phyloP scores from a whole-genome alignment of 176 grass and related monocot species.

The Phoenix dactylifera region DNA sequence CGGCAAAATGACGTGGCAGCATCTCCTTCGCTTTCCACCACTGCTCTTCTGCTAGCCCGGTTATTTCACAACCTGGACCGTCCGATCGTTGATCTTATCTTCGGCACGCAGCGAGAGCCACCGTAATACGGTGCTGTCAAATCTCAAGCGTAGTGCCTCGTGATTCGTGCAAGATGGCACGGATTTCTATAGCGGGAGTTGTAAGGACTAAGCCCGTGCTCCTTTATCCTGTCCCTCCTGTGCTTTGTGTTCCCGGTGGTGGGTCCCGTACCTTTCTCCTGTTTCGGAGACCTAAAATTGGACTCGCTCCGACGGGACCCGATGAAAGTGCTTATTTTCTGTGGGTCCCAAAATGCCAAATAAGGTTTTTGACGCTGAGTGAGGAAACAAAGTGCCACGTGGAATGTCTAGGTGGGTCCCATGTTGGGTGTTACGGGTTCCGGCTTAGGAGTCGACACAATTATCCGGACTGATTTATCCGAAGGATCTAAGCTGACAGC shows the following conservation, averaged over 20 bases:
- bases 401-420: background rate
- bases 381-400: background rate
- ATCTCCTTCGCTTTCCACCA: no score
- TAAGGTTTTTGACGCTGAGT: no score
- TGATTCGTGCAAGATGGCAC: no score
- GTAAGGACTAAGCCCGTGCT: background rate
- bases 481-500: slow-evolving; percentile 1
- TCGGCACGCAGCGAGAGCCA: no score
- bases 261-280: background rate
- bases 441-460: background rate
- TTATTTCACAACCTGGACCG: no score
- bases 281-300: background rate
- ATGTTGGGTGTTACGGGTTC: background rate
- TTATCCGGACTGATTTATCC: background rate
- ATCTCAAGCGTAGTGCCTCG: background rate
- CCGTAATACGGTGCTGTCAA: no score
- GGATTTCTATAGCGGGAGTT: no score
- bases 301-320: background rate
- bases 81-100: no score
- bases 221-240: background rate
- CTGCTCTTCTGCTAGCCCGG: no score
- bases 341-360: no score
- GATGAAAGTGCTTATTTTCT: no score
- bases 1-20: no score
- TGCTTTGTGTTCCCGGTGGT: background rate